phyloP scores from a whole-genome alignment of 257 asterid genomes.

The Coffea eugenioides region DNA sequence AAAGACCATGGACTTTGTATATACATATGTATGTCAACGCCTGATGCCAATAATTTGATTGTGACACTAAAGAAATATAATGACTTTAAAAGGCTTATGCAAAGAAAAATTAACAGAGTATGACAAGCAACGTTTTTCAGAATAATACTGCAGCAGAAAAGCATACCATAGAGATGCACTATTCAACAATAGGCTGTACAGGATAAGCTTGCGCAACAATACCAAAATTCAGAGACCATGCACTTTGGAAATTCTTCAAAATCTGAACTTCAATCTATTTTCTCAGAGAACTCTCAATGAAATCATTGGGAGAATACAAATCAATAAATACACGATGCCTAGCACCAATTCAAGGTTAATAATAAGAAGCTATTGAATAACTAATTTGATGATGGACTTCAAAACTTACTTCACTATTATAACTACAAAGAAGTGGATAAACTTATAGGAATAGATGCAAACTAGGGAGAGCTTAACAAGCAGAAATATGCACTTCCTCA shows the following conservation, averaged over 20 bases:
- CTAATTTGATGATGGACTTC: background rate
- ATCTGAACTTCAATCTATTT: background rate
- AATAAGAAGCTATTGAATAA: background rate
- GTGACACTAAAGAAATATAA: background rate
- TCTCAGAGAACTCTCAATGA: background rate
- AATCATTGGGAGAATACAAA: background rate
- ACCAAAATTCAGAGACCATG: background rate
- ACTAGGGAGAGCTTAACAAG: background rate
- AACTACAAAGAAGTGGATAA: background rate
- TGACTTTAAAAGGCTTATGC: background rate
- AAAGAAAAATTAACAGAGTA: background rate
- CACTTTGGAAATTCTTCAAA: background rate
- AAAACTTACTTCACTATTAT: background rate
- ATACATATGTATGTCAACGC: background rate
- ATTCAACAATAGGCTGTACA: background rate
- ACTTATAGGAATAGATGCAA: background rate
- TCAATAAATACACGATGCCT: background rate
- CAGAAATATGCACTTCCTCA: no score
- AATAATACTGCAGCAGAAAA: background rate
- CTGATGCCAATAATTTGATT: background rate
- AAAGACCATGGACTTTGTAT: conserved; percentile 5
- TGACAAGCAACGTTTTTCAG: background rate
- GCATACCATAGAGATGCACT: background rate
- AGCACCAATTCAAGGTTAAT: background rate
- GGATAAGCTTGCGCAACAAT: background rate